Evolutionary conservation across 495 filamentous ascomycete genomes (phyloP).

Genomic region (Penicillium longicatenatum): DNA sequence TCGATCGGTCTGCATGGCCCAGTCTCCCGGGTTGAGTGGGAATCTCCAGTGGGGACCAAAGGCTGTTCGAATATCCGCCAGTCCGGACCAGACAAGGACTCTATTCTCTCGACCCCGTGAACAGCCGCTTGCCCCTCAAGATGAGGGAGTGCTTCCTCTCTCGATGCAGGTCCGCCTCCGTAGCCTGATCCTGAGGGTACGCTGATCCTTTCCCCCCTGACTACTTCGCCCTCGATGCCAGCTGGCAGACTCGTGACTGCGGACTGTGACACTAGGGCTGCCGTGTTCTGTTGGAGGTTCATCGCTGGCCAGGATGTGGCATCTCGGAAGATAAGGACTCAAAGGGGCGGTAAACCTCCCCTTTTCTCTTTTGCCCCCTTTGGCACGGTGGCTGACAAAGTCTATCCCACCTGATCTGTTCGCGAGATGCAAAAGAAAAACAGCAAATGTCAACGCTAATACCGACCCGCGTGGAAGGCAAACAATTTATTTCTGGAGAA

Average conservation of each 20-base stretch:
- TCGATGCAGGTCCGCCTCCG: slow-evolving; percentile 1
- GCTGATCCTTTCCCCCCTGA: slow-evolving; percentile 13
- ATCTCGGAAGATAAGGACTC: slow-evolving; percentile 26
- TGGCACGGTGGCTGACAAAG: slow-evolving; percentile 7
- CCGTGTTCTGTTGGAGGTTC: slow-evolving; percentile 20
- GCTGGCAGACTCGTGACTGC: slow-evolving; percentile 33
- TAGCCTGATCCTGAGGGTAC: slow-evolving; percentile 10
- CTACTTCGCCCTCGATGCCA: slow-evolving; percentile 22
- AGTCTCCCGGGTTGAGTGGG: slow-evolving; percentile 16
- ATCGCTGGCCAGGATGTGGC: slow-evolving; percentile 23
- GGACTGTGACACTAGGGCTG: slow-evolving; percentile 30
- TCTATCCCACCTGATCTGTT: slow-evolving; percentile 17
- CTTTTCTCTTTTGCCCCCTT: neutral
- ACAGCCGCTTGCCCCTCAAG: slow-evolving; percentile 1
- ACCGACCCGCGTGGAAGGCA: neutral
- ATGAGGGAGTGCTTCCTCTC: neutral
- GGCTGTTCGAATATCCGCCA: slow-evolving; percentile 14
- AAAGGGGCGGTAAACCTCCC: slow-evolving; percentile 24
- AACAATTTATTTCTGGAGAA: neutral
- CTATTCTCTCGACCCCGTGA: slow-evolving; percentile 16
- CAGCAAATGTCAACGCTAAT: neutral
- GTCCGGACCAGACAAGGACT: slow-evolving; percentile 16
- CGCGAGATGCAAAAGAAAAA: neutral
- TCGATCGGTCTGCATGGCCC: slow-evolving; percentile 18
- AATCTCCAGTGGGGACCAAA: slow-evolving; percentile 1